Evolutionary conservation across 2,329 filamentous ascomycete genomes (phyloP), one percentile per base, ranked within the genome.

Genomic region (Penicillium sp.): DNA sequence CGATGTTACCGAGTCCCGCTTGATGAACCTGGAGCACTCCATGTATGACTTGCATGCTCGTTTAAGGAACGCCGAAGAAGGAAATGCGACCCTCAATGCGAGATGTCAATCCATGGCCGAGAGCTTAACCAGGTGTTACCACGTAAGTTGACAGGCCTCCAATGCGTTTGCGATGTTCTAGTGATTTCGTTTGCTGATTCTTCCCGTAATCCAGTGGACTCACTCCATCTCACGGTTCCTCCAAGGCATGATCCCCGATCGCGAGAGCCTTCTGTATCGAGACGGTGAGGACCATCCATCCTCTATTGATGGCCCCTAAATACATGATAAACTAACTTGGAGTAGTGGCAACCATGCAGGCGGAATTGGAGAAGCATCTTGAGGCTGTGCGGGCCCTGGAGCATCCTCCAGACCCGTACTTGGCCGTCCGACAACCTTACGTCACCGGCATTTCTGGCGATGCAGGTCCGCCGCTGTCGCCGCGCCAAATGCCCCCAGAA

Each of bases 101-200:
- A 91, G 85, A 69, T 89, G 88, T 64, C 86, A 93, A 63, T 79
- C 84, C 13, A 78, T 94, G 60, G 82, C 88, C 64, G 91, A 97
- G 49, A 85, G 86, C 19, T 77, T 97, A 59, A 76, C 80, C 55
- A 83, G 87, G 63, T 84, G 82, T 61, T 79, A 85, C 58, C 80
- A 83, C n/a, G n/a, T n/a, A n/a, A n/a, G n/a, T n/a, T n/a, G n/a
- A n/a, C n/a, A n/a, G n/a, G n/a, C n/a, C n/a, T n/a, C n/a, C n/a
- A n/a, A n/a, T n/a, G n/a, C n/a, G n/a, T n/a, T n/a, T n/a, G n/a
- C n/a, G n/a, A n/a, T n/a, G n/a, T n/a, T n/a, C n/a, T n/a, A 69
- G 80, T 83, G 26, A 42, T 15, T n/a, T 5, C n/a, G n/a, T n/a
- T n/a, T n/a, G n/a, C n/a, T n/a, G n/a, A n/a, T n/a, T n/a, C n/a